phyloP scores from a whole-genome alignment of 768 basidiomycete genomes.

The Dacryopinax spathularia region DNA sequence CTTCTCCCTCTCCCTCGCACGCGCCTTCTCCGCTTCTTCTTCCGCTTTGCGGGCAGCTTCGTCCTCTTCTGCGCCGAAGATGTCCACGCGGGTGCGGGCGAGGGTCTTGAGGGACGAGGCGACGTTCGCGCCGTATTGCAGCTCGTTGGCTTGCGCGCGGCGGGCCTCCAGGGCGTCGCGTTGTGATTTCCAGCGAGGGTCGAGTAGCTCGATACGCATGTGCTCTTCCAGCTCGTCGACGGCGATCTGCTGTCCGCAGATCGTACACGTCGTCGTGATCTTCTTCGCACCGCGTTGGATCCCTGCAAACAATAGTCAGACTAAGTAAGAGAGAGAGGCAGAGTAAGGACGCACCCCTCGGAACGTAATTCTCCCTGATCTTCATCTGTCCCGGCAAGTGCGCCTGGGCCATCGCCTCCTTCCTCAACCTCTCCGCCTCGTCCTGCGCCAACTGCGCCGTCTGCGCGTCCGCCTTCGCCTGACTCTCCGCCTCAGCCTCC shows the following conservation, averaged over 20 bases:
- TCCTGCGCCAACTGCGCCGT: constrained; percentile 26
- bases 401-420: constrained; percentile 68
- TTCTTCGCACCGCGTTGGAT: constrained; percentile 30
- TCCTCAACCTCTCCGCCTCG: constrained; percentile 53
- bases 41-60: constrained; percentile 77
- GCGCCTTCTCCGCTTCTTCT: constrained; percentile 71
- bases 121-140: constrained; percentile 85
- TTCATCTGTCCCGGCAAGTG: constrained; percentile 73
- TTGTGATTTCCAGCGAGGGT: constrained; percentile 96
- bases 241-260: constrained; percentile 92
- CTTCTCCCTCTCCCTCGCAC: constrained; percentile 79
- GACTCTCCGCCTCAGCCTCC: constrained; percentile 52
- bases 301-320: constrained; percentile 11
- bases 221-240: constrained; percentile 94
- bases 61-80: constrained; percentile 88
- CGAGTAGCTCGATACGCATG: constrained; percentile 93
- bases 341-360: constrained; percentile 51
- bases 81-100: constrained; percentile 89
- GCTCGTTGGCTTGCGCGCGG: constrained; percentile 75
- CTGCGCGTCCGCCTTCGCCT: constrained; percentile 41
- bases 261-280: constrained; percentile 72
- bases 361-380: constrained; percentile 91
- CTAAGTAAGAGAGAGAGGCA: background rate
- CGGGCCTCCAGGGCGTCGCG: constrained; percentile 78
- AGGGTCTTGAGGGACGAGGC: constrained; percentile 84